Percentiles rank a stretch among this genome's conserved stretches.
These are phyloP conservation scores for Penicillium manginii DNA, from an alignment of 495 filamentous ascomycete species.

Conservation along the genomic window DNA sequence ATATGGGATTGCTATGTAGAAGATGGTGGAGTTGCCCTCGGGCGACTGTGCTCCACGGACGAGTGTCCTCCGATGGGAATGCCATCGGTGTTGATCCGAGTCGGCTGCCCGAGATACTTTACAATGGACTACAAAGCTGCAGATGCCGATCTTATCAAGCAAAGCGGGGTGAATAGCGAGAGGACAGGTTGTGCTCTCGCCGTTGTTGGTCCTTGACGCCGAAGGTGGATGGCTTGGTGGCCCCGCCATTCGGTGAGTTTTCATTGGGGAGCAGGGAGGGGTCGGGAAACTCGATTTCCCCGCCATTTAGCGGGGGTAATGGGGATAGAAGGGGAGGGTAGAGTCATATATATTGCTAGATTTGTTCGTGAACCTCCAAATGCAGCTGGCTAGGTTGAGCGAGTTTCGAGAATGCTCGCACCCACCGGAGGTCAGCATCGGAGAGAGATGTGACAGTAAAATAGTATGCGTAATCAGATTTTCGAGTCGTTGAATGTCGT, in stretches of 20 bases:
- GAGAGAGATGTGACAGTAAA: neutral
- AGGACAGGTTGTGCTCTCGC: neutral
- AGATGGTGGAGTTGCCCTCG: constrained; percentile 22
- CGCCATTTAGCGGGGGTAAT: neutral
- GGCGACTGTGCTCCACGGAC: constrained; percentile 39
- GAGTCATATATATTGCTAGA: neutral
- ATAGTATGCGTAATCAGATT: neutral
- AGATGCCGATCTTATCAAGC: neutral
- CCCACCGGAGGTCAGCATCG: no score
- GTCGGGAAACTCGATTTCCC: neutral
- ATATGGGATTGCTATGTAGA: constrained; percentile 21
- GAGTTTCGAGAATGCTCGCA: no score
- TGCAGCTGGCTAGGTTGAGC: no score
- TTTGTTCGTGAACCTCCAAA: neutral
- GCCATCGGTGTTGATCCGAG: constrained; percentile 23
- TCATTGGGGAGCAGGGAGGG: neutral
- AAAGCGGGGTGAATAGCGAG: neutral
- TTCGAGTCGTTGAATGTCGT: neutral
- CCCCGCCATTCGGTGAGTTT: neutral
- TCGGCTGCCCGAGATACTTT: constrained; percentile 10
- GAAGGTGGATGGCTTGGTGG: constrained; percentile 5
- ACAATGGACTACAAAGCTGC: neutral
- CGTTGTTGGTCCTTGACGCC: constrained; percentile 16
- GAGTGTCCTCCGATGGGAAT: constrained; percentile 12
- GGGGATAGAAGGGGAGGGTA: neutral